Evolutionary conservation across 805 yeast species (phyloP).

Genomic region (Sugiyamaella valdiviana): DNA sequence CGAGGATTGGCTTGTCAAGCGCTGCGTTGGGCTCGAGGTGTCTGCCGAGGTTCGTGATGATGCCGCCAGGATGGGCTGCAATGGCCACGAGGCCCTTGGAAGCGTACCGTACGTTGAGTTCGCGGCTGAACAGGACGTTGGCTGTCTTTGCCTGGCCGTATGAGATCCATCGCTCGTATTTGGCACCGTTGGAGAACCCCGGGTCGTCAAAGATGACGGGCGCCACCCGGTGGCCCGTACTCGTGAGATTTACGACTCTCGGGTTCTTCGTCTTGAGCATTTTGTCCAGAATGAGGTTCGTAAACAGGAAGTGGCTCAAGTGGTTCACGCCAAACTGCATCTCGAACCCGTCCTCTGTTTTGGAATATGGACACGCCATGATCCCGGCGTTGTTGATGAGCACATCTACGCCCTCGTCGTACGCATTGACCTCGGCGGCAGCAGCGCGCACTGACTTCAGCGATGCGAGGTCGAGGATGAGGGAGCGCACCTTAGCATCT

Average conservation of each 20-base stretch:
- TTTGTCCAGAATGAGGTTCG: constrained; percentile 33
- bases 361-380: constrained; percentile 63
- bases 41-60: constrained; percentile 7
- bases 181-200: constrained; percentile 6
- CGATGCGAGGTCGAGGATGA: constrained; percentile 12
- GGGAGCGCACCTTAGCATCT: constrained; percentile 1
- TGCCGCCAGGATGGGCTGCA: constrained; percentile 11
- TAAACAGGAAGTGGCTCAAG: constrained; percentile 64
- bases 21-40: constrained; percentile 4
- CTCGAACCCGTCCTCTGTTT: constrained; percentile 67
- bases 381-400: constrained; percentile 75
- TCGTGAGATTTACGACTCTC: constrained; percentile 5
- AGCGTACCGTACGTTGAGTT: constrained; percentile 1
- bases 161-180: constrained; percentile 4
- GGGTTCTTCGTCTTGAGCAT: background rate
- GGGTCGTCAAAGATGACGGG: constrained; percentile 9
- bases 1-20: background rate
- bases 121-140: constrained; percentile 6
- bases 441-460: constrained; percentile 12
- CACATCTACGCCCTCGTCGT: constrained; percentile 41
- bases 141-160: constrained; percentile 5
- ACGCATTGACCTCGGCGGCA: constrained; percentile 12
- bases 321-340: constrained; percentile 77
- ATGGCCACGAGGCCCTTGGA: constrained; percentile 5
- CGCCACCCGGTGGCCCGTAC: constrained; percentile 3